Base-by-base conservation (phyloP, 345 rosid genomes). In the Citrus australasica region DNA sequence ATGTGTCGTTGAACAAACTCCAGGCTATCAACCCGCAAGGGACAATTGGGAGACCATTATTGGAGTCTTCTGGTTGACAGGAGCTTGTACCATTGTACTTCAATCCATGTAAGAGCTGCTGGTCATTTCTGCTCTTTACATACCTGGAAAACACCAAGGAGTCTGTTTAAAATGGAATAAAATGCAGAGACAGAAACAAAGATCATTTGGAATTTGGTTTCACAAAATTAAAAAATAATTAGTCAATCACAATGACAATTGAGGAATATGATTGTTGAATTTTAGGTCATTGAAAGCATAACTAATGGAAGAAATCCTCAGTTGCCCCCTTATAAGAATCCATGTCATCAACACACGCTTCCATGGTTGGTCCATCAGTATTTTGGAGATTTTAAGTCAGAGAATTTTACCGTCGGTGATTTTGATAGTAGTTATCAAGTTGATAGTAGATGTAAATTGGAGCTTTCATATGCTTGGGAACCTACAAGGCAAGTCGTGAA, bases 1-100 rank as follows among this genome's bases (percentile, higher is more conserved):
- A 93, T 22, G 96, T 89, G 76, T 93, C 98, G 69, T 93, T 93
- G 86, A 93, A 93, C 82, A 93, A 86, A 88, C 98, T 91, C 98
- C 98, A 93, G 16, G 98, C 91, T 63, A 90, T 83, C 77, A 93
- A 81, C 79, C 98, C 98, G 74, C 98, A 93, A 75, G 96, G 98
- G 75, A 92, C 87, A 69, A 93, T 84, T 6, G 92, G 93, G 24
- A 79, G 85, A 73, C 88, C 91, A 79, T 92, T 86, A 69, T 82
- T 74, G 75, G 73, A 88, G 83, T 89, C 88, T 79, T 85, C 87
- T 7, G 96, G 96, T 81, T 88, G 85, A 83, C 98, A 93, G 66
- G 93, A 81, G 83, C 93, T 86, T 56, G 93, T 86, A 46, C 75
- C 85, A 38, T 81, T 80, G 74, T 79, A 81, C 71, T 86, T 80